Conservation (phyloP, 176 grass and related monocot genomes). For the Phoenix dactylifera region DNA sequence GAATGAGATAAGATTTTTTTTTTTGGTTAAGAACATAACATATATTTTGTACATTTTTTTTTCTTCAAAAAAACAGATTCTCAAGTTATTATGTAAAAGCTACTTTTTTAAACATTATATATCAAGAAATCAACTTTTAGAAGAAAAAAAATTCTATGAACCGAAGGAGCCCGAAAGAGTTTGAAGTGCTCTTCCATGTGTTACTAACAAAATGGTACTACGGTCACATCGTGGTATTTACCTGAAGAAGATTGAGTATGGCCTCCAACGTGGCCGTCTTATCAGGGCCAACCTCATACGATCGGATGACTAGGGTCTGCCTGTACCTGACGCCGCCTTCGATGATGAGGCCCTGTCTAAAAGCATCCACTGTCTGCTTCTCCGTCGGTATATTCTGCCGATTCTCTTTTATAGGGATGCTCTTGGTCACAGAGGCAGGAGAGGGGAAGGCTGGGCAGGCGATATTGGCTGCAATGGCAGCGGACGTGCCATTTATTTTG, state of each 20-base stretch:
- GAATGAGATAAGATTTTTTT: too few relatives aligned
- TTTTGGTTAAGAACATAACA: too few relatives aligned
- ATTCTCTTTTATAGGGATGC: background rate
- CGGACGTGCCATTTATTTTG: slow-evolving; percentile 29
- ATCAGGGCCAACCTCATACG: slow-evolving; percentile 48
- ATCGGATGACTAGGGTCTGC: slow-evolving; percentile 55
- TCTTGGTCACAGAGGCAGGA: background rate
- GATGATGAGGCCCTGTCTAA: slow-evolving; percentile 48
- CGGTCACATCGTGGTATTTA: background rate
- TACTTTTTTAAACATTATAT: too few relatives aligned
- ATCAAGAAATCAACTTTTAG: too few relatives aligned
- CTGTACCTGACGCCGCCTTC: slow-evolving; percentile 50
- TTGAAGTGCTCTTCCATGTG: too few relatives aligned
- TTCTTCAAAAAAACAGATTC: too few relatives aligned
- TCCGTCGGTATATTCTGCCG: slow-evolving; percentile 55
- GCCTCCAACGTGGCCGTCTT: slow-evolving; percentile 54
- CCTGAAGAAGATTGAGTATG: slow-evolving; percentile 60
- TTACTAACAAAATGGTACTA: too few relatives aligned
- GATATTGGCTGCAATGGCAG: background rate
- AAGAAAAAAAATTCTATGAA: too few relatives aligned
- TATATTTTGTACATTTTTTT: too few relatives aligned
- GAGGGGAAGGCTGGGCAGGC: background rate
- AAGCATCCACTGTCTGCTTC: slow-evolving; percentile 40
- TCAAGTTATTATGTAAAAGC: too few relatives aligned
- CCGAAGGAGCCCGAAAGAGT: too few relatives aligned